phyloP scores from a whole-genome alignment of 164 flowering plant genomes.

The Chimonanthus praecox region DNA sequence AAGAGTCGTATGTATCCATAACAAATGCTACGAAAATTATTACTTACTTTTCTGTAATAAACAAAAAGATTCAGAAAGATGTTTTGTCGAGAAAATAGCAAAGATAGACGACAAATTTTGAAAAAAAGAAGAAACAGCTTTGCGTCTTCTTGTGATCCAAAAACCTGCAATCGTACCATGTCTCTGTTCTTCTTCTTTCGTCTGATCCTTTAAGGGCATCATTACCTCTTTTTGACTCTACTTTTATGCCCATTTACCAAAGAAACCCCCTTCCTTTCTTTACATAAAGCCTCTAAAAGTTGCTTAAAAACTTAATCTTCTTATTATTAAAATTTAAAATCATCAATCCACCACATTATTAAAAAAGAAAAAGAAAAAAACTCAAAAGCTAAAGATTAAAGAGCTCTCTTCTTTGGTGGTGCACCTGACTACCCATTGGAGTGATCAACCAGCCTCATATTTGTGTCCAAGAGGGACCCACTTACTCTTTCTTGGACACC shows the following conservation, averaged over 20 bases:
- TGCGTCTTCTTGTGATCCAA: background rate
- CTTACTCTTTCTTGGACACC: background rate
- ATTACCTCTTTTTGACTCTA: background rate
- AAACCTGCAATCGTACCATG: background rate
- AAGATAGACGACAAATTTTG: too few relatives aligned
- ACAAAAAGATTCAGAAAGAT: too few relatives aligned
- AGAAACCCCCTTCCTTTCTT: background rate
- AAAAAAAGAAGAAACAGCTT: too few relatives aligned
- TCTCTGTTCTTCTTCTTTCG: background rate
- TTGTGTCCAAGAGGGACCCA: background rate
- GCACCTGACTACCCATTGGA: background rate
- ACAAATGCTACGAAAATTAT: too few relatives aligned
- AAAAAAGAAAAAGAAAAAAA: too few relatives aligned
- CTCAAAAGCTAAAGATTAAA: background rate
- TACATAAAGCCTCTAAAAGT: background rate
- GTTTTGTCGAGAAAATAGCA: too few relatives aligned
- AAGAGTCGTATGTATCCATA: too few relatives aligned
- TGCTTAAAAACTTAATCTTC: too few relatives aligned
- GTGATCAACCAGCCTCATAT: background rate
- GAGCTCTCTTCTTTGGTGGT: background rate
- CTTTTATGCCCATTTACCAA: background rate
- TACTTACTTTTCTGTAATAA: too few relatives aligned
- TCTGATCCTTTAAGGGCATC: background rate
- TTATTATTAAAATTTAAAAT: too few relatives aligned
- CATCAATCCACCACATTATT: too few relatives aligned